Percentiles rank a stretch among this genome's conserved stretches.
These are phyloP conservation scores for Rhypophila decipiens DNA, from an alignment of 495 filamentous ascomycete genomes.

Conservation along the genomic window DNA sequence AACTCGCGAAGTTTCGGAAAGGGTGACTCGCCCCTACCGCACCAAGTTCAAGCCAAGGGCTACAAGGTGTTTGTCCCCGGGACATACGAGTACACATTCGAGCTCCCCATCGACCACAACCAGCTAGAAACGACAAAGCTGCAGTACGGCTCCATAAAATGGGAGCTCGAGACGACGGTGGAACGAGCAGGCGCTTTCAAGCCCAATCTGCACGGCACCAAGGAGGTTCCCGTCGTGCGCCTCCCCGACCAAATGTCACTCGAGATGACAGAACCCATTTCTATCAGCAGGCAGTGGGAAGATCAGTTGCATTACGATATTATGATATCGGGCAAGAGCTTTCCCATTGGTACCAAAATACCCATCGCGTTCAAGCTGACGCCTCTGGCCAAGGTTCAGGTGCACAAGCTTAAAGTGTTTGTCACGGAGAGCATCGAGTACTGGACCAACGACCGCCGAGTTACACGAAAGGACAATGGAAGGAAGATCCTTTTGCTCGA, in stretches of 20 bases:
- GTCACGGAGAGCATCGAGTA: conserved; percentile 95
- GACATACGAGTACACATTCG: conserved; percentile 91
- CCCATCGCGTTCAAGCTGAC: conserved; percentile 98
- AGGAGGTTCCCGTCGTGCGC: conserved; percentile 82
- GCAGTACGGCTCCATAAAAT: conserved; percentile 81
- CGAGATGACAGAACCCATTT: conserved; percentile 92
- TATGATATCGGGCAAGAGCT: conserved; percentile 97
- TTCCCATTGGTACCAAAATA: conserved; percentile 84
- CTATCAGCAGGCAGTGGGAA: conserved; percentile 95
- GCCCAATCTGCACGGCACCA: conserved; percentile 74
- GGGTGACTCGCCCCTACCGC: conserved; percentile 57
- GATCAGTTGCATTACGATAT: conserved; percentile 99
- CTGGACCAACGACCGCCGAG: conserved; percentile 79
- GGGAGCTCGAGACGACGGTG: conserved; percentile 81
- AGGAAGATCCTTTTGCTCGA: conserved; percentile 86
- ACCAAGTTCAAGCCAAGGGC: conserved; percentile 72
- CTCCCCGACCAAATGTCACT: conserved; percentile 87
- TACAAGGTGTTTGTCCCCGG: conserved; percentile 87
- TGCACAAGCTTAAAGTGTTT: conserved; percentile 92
- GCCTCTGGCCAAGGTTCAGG: conserved; percentile 90
- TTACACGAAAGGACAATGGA: conserved; percentile 77
- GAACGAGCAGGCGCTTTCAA: conserved; percentile 91
- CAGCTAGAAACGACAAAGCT: conserved; percentile 88
- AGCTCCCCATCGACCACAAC: conserved; percentile 87
- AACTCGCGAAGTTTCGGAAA: conserved; percentile 85